These are phyloP conservation scores for Dactylis glomerata DNA, from an alignment of 176 grass and related monocot species.

Conservation along the genomic window DNA sequence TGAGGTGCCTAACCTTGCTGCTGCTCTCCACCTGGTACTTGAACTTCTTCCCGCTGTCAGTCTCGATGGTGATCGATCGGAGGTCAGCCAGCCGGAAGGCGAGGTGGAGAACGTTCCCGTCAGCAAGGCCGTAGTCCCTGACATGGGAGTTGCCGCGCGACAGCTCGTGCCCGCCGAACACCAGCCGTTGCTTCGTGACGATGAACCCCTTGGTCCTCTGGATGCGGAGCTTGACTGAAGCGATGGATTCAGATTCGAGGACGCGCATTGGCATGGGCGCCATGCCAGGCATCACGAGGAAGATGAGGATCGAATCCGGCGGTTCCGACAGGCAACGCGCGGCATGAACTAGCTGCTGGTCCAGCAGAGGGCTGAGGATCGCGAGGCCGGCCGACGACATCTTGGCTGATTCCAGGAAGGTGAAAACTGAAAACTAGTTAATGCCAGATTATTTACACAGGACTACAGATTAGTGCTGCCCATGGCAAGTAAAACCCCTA, in stretches of 20 bases:
- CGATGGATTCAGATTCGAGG: conserved; percentile 42
- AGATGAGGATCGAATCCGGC: conserved; percentile 46
- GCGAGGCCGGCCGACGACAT: conserved; percentile 35
- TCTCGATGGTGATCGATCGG: conserved; percentile 30
- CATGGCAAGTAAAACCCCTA: conserved; percentile 7
- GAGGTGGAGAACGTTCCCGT: conserved; percentile 49
- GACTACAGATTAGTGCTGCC: background rate
- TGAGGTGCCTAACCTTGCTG: conserved; percentile 34
- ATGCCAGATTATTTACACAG: background rate
- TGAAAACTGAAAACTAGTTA: background rate
- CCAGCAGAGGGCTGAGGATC: conserved; percentile 24
- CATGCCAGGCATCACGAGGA: conserved; percentile 24
- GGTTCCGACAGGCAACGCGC: background rate
- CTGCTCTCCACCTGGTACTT: conserved; percentile 28
- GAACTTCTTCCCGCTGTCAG: conserved; percentile 31
- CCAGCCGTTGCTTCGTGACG: conserved; percentile 42
- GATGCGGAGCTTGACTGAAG: conserved; percentile 53
- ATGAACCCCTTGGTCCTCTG: conserved; percentile 43
- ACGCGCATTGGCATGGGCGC: conserved; percentile 26
- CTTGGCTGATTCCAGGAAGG: background rate
- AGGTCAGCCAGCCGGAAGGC: conserved; percentile 35
- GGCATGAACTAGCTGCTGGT: conserved; percentile 19
- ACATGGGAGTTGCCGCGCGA: conserved; percentile 18
- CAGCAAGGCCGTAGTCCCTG: conserved; percentile 42
- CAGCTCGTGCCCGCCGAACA: conserved; percentile 34